A percentile compares a stretch with the other conserved stretches of the same genome.
These are phyloP conservation scores for Phytophthora pisi DNA, from an alignment of 352 stramenopile genomes.

Conservation along the genomic window DNA sequence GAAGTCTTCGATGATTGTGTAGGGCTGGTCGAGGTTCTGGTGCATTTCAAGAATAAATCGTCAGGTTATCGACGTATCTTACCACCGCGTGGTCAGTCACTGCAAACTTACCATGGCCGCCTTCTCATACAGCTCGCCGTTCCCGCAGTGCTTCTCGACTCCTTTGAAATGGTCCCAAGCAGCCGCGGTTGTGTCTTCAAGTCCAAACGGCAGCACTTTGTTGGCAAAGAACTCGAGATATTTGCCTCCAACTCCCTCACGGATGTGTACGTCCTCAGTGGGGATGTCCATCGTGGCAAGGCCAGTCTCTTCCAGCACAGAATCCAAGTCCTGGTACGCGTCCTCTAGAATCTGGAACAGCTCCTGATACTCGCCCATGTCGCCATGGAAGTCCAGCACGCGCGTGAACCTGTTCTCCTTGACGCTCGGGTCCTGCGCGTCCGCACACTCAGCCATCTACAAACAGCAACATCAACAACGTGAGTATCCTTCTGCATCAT, in stretches of 20 bases:
- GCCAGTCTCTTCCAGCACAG: constrained; percentile 32
- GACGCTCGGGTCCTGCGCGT: constrained; percentile 24
- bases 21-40: constrained; percentile 35
- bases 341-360: constrained; percentile 38
- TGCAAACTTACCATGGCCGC: constrained; percentile 30
- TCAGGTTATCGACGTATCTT: not conserved
- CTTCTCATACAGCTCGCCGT: constrained; percentile 38
- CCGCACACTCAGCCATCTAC: constrained; percentile 35
- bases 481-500: not conserved
- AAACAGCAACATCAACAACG: not conserved
- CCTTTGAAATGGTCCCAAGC: constrained; percentile 40
- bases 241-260: constrained; percentile 37
- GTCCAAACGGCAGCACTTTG: constrained; percentile 37
- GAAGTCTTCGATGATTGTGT: constrained; percentile 36
- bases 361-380: constrained; percentile 37
- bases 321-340: constrained; percentile 34
- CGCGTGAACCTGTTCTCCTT: constrained; percentile 29
- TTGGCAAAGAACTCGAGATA: constrained; percentile 44
- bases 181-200: constrained; percentile 29
- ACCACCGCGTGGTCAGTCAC: not conserved
- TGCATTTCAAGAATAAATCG: not conserved
- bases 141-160: constrained; percentile 32
- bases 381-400: constrained; percentile 32
- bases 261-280: constrained; percentile 37
- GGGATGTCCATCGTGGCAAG: constrained; percentile 39